phyloP scores from a whole-genome alignment of 345 rosid species.

The Murraya paniculata region DNA sequence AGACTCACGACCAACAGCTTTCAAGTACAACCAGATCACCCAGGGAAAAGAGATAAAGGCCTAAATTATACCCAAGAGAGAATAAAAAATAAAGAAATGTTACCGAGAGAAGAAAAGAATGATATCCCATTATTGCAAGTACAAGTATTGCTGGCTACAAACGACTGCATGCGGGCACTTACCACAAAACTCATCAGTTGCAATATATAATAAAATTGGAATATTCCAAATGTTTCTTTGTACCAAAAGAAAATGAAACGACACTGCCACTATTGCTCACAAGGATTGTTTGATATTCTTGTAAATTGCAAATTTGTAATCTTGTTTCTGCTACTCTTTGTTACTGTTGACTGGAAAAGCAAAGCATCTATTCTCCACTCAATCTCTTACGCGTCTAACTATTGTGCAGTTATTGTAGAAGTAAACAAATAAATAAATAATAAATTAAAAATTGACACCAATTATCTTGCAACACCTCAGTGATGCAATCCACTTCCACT shows the following conservation, averaged over 20 bases:
- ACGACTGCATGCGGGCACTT: not conserved
- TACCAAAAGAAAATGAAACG: not conserved
- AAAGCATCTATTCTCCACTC: not conserved
- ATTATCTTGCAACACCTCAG: not conserved
- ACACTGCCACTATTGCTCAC: not conserved
- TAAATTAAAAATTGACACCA: not conserved
- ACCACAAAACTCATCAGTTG: not conserved
- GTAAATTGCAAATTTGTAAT: too few species aligned
- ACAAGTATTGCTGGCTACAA: not conserved
- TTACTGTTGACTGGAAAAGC: slow-evolving; percentile 1
- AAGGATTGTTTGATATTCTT: not conserved
- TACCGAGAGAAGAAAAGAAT: not conserved
- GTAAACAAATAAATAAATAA: not conserved
- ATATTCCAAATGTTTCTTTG: slow-evolving; percentile 4
- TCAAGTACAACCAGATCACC: not conserved
- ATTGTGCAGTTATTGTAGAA: not conserved
- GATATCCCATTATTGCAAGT: not conserved
- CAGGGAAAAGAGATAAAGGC: not conserved
- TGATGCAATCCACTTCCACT: not conserved
- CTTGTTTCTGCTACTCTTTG: not conserved
- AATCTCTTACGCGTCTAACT: not conserved
- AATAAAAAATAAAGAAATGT: not conserved
- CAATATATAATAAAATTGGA: not conserved
- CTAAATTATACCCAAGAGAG: not conserved
- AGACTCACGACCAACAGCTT: not conserved